Evolutionary conservation across 2,329 filamentous ascomycete genomes (phyloP), one percentile per base, ranked within the genome.

Genomic region (Gaeumannomyces tritici): DNA sequence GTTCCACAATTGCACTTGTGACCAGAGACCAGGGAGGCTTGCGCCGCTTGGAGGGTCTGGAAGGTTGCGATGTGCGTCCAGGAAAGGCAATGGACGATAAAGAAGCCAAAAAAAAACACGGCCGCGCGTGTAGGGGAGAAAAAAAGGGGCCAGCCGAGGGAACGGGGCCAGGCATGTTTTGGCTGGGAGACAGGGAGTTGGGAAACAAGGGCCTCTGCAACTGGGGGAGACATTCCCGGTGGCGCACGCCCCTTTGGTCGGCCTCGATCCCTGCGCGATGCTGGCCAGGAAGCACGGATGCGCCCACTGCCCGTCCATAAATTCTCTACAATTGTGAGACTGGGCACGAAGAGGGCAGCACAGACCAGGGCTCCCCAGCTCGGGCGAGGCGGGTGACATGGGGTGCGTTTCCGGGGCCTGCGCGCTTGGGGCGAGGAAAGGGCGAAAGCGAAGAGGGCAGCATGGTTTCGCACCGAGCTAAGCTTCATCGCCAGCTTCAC

Each of bases 281-380:
- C 55, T 31, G 47, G 35, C 54, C 26, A n/a, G 59, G 59, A 60
- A 51, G 35, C 59, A 60, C 59, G 59, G 59, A 60, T 60, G 21
- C 59, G 29, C 42, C 59, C 59, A 54, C 59, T 29, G 33, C n/a
- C n/a, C n/a, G n/a, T 3, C 31, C 59, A 60, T 60, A 42, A 60
- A 60, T 60, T 42, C 59, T 28, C 51, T 51, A 60, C 59, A 54
- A 60, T 54, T 42, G 33, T 60, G 42, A 60, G 42, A 60, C 59
- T 24, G 59, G 35, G 27, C 42, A 51, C 24, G 42, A n/a, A 24
- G n/a, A 51, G 6, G 8, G 42, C 21, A n/a, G 42, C 42, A 11
- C 18, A 51, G 18, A 21, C 42, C 42, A 21, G 42, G 15, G 42
- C n/a, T 24, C 42, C 42, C 42, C 42, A 9, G 7, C 42, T 51